Base-by-base conservation (phyloP, 768 basidiomycete genomes). In the Agrocybe pediades region DNA sequence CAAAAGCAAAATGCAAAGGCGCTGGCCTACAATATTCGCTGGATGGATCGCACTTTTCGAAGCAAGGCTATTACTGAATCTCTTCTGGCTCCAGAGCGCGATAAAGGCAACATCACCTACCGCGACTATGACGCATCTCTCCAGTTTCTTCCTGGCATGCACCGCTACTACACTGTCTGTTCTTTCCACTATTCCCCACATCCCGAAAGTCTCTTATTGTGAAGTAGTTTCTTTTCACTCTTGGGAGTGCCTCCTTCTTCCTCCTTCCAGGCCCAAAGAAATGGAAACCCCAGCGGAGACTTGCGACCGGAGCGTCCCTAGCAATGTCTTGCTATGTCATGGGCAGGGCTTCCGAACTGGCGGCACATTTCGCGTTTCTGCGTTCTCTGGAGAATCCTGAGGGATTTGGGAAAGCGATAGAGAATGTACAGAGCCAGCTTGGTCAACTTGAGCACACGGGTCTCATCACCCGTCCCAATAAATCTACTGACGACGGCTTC, bases 51-150 rank as follows among this genome's bases (percentile, higher is more conserved):
- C 39, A 81, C 79, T 2, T 86, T 87, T 62, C 57, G 60, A 42
- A 73, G 75, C 11, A 75, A 72, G 47, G 19, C 68, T 13, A 59
- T 59, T 13, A 68, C 76, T 46, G 78, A 83, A 55, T 49, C 70
- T n/a, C 77, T 84, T 39, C 74, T 85, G 20, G 65, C 72, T 4
- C 82, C 82, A 45, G 77, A 85, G 57, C 74, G 75, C 45, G 78
- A 84, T 27, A 62, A 70, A n/a, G 83, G 81, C 15, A 71, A 73
- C 57, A 68, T 85, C 52, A 73, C 77, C 4, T 62, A 60, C 17
- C 77, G 75, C 49, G 87, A 89, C 72, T 87, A 80, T 64, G 74
- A 86, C 0, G 65, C 78, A 9, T 80, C 85, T 3, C 63, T 74
- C 52, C 63, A 63, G 23, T 88, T 87, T 71, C 67, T 85, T 23